phyloP scores from a whole-genome alignment of 768 basidiomycete species.

The Zangia roseola region DNA sequence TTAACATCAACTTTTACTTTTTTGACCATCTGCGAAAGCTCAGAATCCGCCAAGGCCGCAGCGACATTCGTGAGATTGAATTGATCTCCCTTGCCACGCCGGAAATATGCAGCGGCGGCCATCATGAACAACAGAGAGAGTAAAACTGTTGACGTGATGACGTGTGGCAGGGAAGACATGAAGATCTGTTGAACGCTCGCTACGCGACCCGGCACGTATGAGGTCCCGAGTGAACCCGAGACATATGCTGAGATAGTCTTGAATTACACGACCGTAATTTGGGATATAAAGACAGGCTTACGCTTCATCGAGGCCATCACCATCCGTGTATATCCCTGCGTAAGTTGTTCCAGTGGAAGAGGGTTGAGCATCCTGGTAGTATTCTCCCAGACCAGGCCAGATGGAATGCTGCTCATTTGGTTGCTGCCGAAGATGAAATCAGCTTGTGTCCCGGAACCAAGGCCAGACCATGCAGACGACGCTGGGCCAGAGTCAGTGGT shows the following conservation, averaged over 20 bases:
- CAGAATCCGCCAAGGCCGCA: conserved; percentile 9
- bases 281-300: background rate
- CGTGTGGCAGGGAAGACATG: conserved; percentile 13
- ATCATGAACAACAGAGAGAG: conserved; percentile 1
- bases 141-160: conserved; percentile 7
- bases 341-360: conserved; percentile 4
- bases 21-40: conserved; percentile 7
- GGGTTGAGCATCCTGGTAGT: conserved; percentile 4
- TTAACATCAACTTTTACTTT: background rate
- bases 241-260: conserved; percentile 8
- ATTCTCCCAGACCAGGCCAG: background rate
- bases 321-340: no score
- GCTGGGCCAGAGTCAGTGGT: background rate
- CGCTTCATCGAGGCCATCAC: conserved; percentile 16
- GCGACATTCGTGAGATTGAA: conserved; percentile 17
- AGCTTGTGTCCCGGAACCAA: conserved; percentile 11
- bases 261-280: no score
- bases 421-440: conserved; percentile 9
- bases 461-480: background rate
- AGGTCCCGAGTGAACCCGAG: conserved; percentile 8
- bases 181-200: conserved; percentile 12
- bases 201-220: conserved; percentile 16
- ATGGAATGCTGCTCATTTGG: conserved; percentile 6
- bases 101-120: conserved; percentile 4
- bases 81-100: conserved; percentile 6